These are phyloP conservation scores for Vaccinium macrocarpon DNA, from an alignment of 148 eudicot species.

Conservation along the genomic window DNA sequence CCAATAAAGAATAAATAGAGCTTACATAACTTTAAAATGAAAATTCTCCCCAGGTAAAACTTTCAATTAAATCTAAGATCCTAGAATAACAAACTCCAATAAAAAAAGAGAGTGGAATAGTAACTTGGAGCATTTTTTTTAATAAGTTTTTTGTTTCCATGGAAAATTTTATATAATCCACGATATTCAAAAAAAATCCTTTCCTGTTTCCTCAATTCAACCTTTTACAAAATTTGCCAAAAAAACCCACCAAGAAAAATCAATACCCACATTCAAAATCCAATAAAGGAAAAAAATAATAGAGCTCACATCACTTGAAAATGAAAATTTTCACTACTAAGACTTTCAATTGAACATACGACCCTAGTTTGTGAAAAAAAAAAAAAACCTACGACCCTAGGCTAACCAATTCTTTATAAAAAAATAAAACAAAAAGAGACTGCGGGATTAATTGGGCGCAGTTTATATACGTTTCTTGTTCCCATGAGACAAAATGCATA, in stretches of 20 bases:
- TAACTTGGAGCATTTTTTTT: no score
- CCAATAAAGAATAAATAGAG: neutral
- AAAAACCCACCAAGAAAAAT: conserved; percentile 24
- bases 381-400: neutral
- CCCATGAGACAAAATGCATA: neutral
- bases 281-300: neutral
- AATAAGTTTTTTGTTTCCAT: no score
- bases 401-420: neutral
- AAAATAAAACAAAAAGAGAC: no score
- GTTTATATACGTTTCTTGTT: neutral
- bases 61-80: neutral
- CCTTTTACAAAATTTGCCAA: conserved; percentile 30
- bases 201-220: conserved; percentile 45
- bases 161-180: no score
- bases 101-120: no score
- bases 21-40: no score
- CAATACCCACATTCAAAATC: conserved; percentile 18
- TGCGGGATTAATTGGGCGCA: neutral
- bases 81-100: no score
- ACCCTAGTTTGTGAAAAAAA: neutral
- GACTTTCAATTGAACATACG: neutral
- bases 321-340: neutral
- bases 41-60: neutral
- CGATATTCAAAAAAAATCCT: no score
- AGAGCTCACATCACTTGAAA: neutral